phyloP scores from a whole-genome alignment of 2,329 filamentous ascomycete genomes.

The Fusarium hainanense region DNA sequence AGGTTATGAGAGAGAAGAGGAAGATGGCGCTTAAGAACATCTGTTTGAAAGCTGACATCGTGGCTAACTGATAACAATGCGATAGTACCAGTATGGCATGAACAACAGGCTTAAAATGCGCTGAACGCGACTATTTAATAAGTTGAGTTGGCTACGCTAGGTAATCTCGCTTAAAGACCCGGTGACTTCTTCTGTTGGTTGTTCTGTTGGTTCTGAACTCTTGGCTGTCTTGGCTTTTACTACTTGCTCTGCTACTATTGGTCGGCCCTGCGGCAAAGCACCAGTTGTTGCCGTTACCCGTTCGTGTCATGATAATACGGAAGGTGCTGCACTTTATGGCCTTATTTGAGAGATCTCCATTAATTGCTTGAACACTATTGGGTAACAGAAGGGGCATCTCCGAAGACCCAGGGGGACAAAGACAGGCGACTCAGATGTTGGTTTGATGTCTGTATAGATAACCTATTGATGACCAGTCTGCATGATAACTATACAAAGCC shows the following conservation, averaged over 20 bases:
- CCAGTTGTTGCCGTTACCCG: not conserved
- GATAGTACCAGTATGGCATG: not conserved
- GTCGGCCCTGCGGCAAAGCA: not conserved
- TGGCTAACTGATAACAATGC: not conserved
- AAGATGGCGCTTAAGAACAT: not conserved
- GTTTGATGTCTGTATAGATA: no score
- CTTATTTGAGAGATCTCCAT: no score
- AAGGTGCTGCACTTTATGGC: no score
- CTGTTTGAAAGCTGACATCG: not conserved
- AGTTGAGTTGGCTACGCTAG: not conserved
- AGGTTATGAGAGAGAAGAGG: not conserved
- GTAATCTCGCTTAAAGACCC: not conserved
- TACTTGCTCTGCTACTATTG: not conserved
- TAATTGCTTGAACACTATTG: no score
- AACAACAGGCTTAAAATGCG: accelerated
- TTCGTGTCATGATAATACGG: not conserved
- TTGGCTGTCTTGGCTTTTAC: not conserved
- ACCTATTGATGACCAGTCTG: no score
- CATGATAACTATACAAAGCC: no score
- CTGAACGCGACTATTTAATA: not conserved
- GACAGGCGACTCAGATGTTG: no score
- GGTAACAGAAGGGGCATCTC: no score
- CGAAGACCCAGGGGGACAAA: no score
- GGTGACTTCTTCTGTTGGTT: not conserved
- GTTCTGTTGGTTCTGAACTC: not conserved